A percentile compares a stretch with the other conserved stretches of the same genome.
These are phyloP conservation scores for Cytospora paraplurivora DNA, from an alignment of 2,329 filamentous ascomycete species.

Conservation along the genomic window DNA sequence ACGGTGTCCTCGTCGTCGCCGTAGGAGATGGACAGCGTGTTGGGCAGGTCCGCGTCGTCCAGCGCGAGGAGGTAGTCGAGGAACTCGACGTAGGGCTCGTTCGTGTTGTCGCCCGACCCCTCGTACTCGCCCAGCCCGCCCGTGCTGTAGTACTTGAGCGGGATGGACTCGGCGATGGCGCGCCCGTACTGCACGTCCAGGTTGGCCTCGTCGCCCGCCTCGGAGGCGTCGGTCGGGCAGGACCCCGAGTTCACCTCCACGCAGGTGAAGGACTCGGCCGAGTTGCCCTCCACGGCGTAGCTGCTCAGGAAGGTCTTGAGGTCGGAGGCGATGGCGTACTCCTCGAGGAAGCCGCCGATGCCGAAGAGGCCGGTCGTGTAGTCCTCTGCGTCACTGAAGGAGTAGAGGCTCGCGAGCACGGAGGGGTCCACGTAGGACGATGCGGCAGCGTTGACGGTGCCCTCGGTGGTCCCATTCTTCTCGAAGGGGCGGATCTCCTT, in stretches of 20 bases:
- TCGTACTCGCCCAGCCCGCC: conserved; percentile 29
- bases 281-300: conserved; percentile 18
- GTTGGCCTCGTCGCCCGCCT: conserved; percentile 57
- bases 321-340: conserved; percentile 43
- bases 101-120: conserved; percentile 46
- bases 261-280: conserved; percentile 49
- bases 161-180: conserved; percentile 35
- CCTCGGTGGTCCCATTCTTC: background rate
- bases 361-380: conserved; percentile 25
- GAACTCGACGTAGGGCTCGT: conserved; percentile 69
- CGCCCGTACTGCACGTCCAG: conserved; percentile 51
- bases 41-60: conserved; percentile 56
- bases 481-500: conserved; percentile 12
- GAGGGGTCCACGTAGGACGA: conserved; percentile 42
- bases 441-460: conserved; percentile 31
- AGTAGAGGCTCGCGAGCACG: conserved; percentile 50
- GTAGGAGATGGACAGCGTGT: conserved; percentile 70
- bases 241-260: conserved; percentile 43
- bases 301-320: conserved; percentile 21
- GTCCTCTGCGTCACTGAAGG: conserved; percentile 46
- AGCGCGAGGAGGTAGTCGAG: conserved; percentile 61
- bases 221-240: conserved; percentile 38
- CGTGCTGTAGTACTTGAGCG: conserved; percentile 36
- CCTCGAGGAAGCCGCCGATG: conserved; percentile 26
- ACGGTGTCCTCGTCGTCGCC: conserved; percentile 63